Evolutionary conservation across 2,329 filamentous ascomycete species (phyloP).

Genomic region (Trichoderma endophyticum): DNA sequence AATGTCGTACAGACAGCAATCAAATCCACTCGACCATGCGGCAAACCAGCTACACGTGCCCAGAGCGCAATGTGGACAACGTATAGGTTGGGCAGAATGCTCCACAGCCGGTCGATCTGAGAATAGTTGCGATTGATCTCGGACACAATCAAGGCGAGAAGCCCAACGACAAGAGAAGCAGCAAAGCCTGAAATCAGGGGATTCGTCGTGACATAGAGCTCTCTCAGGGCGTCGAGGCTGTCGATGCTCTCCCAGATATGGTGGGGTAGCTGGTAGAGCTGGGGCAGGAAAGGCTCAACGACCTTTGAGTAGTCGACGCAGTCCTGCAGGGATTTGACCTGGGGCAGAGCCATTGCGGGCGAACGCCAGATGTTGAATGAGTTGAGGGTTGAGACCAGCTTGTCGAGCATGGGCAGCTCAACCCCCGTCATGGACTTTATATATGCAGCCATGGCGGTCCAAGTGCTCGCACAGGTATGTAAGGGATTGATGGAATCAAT

Average conservation of each 20-base stretch:
- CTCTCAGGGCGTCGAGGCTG: conserved; percentile 59
- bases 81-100: conserved; percentile 81
- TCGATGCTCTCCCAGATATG: conserved; percentile 59
- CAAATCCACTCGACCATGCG: conserved; percentile 68
- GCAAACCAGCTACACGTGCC: conserved; percentile 70
- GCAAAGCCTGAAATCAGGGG: conserved; percentile 74
- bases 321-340: conserved; percentile 66
- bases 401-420: not conserved
- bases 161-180: conserved; percentile 67
- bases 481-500: not conserved
- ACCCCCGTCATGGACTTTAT: conserved; percentile 15
- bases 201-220: conserved; percentile 81
- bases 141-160: conserved; percentile 69
- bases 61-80: conserved; percentile 81
- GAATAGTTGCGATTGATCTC: conserved; percentile 93
- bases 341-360: conserved; percentile 63
- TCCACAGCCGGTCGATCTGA: conserved; percentile 94
- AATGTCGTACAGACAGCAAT: conserved; percentile 66
- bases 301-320: conserved; percentile 73
- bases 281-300: conserved; percentile 69
- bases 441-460: conserved; percentile 1
- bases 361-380: not conserved
- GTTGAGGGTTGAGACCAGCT: not conserved
- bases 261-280: conserved; percentile 67
- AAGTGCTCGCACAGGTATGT: not conserved